phyloP scores from a whole-genome alignment of 2,329 filamentous ascomycete genomes.

The Aureobasidium lini region DNA sequence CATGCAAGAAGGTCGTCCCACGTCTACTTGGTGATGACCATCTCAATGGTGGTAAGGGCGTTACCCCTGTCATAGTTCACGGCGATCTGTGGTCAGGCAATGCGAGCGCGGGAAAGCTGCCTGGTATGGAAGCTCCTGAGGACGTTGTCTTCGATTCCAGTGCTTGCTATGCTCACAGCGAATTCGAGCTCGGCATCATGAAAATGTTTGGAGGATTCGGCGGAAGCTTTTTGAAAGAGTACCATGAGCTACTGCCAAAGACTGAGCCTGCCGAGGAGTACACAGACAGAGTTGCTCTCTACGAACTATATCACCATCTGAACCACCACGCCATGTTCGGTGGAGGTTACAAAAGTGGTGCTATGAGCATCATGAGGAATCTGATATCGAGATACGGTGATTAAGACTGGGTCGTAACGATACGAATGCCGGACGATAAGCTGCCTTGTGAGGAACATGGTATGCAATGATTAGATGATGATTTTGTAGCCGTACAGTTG shows the following conservation, averaged over 20 bases:
- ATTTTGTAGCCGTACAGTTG: conserved; percentile 9
- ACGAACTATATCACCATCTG: conserved; percentile 82
- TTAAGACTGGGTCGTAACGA: neutral
- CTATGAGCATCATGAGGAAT: conserved; percentile 70
- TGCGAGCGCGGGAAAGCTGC: conserved; percentile 58
- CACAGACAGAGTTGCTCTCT: conserved; percentile 72
- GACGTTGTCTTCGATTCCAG: conserved; percentile 79
- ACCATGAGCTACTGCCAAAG: conserved; percentile 66
- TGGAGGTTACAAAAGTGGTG: conserved; percentile 66
- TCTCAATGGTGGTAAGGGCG: conserved; percentile 51
- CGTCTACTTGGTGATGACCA: conserved; percentile 63
- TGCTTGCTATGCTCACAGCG: conserved; percentile 74
- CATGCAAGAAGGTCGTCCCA: conserved; percentile 61
- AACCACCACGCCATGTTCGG: conserved; percentile 87
- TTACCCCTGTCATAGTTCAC: conserved; percentile 76
- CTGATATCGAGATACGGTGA: conserved; percentile 63
- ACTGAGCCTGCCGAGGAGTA: conserved; percentile 76
- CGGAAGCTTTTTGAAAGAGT: conserved; percentile 64
- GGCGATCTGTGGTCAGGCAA: conserved; percentile 95
- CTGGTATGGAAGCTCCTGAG: conserved; percentile 48
- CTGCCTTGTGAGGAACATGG: neutral
- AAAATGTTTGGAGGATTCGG: conserved; percentile 91
- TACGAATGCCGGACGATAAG: no score
- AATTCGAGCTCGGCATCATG: conserved; percentile 93
- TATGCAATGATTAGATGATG: neutral